phyloP scores from a whole-genome alignment of 306 rosid species.

The Citrullus colocynthis region DNA sequence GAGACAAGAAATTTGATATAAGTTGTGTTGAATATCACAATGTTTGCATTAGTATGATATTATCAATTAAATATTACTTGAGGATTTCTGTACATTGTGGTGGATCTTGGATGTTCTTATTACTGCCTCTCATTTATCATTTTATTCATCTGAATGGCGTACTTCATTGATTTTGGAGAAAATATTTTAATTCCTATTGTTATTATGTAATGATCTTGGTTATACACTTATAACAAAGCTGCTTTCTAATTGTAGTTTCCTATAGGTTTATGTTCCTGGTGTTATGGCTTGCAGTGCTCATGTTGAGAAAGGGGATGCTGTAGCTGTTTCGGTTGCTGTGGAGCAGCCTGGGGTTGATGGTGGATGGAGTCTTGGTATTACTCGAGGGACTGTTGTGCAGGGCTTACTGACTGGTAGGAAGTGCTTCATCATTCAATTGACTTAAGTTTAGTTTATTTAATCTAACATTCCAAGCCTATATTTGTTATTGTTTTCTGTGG shows the following conservation, averaged over 20 bases:
- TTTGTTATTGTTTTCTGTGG: no score
- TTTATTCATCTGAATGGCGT: no score
- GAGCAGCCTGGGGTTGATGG: conserved; percentile 72
- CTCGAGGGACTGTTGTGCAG: conserved; percentile 74
- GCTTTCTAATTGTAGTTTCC: conserved; percentile 15
- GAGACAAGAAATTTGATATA: neutral
- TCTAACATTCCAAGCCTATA: neutral
- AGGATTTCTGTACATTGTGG: no score
- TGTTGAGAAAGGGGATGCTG: conserved; percentile 72
- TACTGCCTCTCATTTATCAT: no score
- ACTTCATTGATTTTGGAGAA: no score
- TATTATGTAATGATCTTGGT: neutral
- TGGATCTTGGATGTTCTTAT: no score
- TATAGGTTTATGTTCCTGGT: conserved; percentile 83
- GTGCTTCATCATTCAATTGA: conserved; percentile 5
- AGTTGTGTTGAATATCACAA: no score
- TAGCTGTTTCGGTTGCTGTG: conserved; percentile 73
- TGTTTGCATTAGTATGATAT: no score
- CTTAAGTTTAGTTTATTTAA: neutral
- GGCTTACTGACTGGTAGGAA: conserved; percentile 52
- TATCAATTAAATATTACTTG: no score
- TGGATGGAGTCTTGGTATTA: conserved; percentile 66
- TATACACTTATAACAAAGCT: neutral
- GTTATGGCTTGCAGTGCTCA: conserved; percentile 89
- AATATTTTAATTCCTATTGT: no score